phyloP scores from a whole-genome alignment of 192 early-diverging fungal species.

The Coemansia sp. region DNA sequence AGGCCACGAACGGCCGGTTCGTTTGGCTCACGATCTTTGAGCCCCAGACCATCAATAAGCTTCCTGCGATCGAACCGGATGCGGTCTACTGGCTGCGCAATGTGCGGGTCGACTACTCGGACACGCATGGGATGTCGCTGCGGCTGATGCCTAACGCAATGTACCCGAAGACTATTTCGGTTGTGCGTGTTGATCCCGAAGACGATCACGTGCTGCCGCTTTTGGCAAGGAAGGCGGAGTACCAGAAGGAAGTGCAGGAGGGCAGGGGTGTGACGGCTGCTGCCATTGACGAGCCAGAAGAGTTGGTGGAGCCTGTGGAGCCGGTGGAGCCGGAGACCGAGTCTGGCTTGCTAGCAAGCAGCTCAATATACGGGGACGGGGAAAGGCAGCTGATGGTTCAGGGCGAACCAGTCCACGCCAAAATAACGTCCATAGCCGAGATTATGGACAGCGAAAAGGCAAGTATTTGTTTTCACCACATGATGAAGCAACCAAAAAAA shows the following conservation, averaged over 20 bases:
- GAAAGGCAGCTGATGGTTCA: background rate
- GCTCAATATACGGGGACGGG: background rate
- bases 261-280: background rate
- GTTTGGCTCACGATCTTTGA: constrained; percentile 17
- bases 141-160: background rate
- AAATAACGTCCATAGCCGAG: background rate
- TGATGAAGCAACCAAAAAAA: background rate
- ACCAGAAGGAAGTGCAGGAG: background rate
- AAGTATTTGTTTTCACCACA: background rate
- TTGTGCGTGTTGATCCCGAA: constrained; percentile 7
- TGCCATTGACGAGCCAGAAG: too few species aligned
- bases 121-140: background rate
- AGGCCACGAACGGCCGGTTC: background rate
- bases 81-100: constrained; percentile 16
- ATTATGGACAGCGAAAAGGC: background rate
- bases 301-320: background rate
- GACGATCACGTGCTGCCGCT: constrained; percentile 7
- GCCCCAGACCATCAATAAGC: constrained; percentile 12
- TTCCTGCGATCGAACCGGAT: constrained; percentile 5
- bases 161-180: constrained; percentile 16
- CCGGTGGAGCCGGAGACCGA: too few species aligned
- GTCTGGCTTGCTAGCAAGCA: too few species aligned
- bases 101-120: background rate
- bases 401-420: background rate
- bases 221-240: constrained; percentile 1